Conservation (phyloP, 2,329 filamentous ascomycete genomes). For the Colletotrichum sp. region DNA sequence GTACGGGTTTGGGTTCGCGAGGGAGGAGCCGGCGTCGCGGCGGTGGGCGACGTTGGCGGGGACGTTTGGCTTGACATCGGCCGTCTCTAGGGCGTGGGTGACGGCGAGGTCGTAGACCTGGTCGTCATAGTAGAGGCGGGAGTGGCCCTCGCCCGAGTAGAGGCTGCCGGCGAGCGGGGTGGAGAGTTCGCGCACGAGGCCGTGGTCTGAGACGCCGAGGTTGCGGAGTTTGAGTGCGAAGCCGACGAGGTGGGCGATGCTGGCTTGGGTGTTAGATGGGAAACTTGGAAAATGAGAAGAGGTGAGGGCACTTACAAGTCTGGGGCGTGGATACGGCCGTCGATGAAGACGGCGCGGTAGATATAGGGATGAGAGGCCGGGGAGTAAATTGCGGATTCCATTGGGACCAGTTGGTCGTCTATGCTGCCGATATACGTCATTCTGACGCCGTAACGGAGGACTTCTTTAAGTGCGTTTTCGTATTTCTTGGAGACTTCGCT, state of each 20-base stretch:
- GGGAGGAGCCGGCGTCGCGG: constrained; percentile 24
- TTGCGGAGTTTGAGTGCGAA: constrained; percentile 95
- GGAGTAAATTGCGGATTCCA: constrained; percentile 89
- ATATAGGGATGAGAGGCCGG: constrained; percentile 90
- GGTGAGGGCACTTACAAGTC: constrained; percentile 69
- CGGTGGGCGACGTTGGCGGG: constrained; percentile 26
- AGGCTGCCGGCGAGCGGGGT: constrained; percentile 87
- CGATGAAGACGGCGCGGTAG: constrained; percentile 93
- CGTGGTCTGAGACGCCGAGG: constrained; percentile 90
- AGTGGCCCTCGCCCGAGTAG: constrained; percentile 92
- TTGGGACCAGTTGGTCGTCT: constrained; percentile 92
- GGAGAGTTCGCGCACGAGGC: constrained; percentile 88
- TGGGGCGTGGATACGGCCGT: constrained; percentile 88
- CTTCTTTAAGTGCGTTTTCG: constrained; percentile 74
- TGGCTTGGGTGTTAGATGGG: constrained; percentile 27
- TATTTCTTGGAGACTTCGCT: constrained; percentile 86
- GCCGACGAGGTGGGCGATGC: constrained; percentile 86
- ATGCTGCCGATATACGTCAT: constrained; percentile 93
- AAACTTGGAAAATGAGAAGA: background rate
- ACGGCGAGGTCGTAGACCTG: constrained; percentile 83
- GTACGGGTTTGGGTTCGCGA: constrained; percentile 77
- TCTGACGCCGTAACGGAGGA: constrained; percentile 79
- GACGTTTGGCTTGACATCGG: constrained; percentile 45
- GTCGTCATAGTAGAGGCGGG: constrained; percentile 87
- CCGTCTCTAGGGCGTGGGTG: constrained; percentile 76